Evolutionary conservation across 2,329 filamentous ascomycete genomes (phyloP).

Genomic region (Colletotrichum lentis): DNA sequence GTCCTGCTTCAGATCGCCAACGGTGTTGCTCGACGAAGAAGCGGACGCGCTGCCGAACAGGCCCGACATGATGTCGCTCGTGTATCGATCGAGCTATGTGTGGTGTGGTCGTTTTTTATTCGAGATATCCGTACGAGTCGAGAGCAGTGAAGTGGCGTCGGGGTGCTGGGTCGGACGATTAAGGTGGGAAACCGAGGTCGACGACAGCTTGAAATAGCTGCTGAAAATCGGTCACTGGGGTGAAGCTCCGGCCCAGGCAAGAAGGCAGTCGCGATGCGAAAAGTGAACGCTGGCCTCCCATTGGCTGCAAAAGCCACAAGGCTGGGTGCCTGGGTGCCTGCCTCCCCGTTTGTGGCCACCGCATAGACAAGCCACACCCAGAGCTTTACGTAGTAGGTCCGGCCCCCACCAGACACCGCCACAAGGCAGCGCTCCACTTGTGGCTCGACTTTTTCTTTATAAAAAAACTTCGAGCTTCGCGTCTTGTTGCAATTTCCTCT

Average conservation of each 20-base stretch:
- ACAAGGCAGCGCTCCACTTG: conserved; percentile 22
- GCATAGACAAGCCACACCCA: background rate
- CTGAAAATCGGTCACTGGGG: background rate
- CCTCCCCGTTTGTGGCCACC: conserved; percentile 19
- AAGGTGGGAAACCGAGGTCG: background rate
- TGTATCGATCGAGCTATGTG: background rate
- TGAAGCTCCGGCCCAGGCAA: conserved; percentile 23
- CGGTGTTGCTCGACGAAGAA: conserved; percentile 70
- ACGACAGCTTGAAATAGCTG: conserved; percentile 27
- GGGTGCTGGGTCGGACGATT: background rate
- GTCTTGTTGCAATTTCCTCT: conserved; percentile 44
- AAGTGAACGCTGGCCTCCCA: conserved; percentile 21
- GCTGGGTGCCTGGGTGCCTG: conserved; percentile 24
- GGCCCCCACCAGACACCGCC: conserved; percentile 9
- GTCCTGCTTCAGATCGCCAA: conserved; percentile 91
- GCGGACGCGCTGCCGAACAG: conserved; percentile 65
- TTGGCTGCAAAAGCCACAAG: conserved; percentile 36
- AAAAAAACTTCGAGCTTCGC: conserved; percentile 32
- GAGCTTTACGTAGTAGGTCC: background rate
- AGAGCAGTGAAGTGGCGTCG: background rate
- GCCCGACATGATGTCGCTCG: conserved; percentile 64
- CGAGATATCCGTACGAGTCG: no score
- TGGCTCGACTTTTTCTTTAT: conserved; percentile 24
- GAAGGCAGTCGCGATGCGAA: conserved; percentile 37
- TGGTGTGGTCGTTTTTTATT: background rate